A percentile compares a stretch with the other conserved stretches of the same genome.
phyloP scores from a whole-genome alignment of 805 yeast genomes.

The Wickerhamomyces canadensis region DNA sequence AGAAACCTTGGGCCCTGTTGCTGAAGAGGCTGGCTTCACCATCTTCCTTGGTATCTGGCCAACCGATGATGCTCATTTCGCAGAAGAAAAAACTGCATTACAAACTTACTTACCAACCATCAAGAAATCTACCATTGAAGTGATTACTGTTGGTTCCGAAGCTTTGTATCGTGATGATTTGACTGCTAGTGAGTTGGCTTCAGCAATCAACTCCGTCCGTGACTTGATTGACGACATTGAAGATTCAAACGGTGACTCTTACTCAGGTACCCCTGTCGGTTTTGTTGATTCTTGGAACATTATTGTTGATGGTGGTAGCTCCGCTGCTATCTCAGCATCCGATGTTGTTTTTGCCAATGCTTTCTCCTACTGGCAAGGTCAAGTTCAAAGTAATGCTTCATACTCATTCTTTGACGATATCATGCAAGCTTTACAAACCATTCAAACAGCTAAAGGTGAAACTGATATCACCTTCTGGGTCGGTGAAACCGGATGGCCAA shows the following conservation, averaged over 20 bases:
- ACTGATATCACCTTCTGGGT: constrained; percentile 89
- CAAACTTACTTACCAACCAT: constrained; percentile 63
- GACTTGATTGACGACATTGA: constrained; percentile 50
- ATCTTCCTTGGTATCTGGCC: constrained; percentile 92
- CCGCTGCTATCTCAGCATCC: constrained; percentile 69
- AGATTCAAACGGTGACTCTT: constrained; percentile 80
- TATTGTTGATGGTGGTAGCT: constrained; percentile 70
- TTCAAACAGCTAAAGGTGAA: constrained; percentile 82
- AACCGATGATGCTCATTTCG: constrained; percentile 72
- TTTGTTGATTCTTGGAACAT: constrained; percentile 96
- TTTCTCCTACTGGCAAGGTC: constrained; percentile 99
- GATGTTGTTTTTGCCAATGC: constrained; percentile 92
- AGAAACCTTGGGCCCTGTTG: constrained; percentile 80
- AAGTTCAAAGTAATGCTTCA: constrained; percentile 73
- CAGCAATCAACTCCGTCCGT: constrained; percentile 58
- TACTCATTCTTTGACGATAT: constrained; percentile 94
- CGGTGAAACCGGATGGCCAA: constrained; percentile 98
- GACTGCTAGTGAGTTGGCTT: constrained; percentile 70
- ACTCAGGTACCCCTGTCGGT: constrained; percentile 71
- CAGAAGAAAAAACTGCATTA: constrained; percentile 70
- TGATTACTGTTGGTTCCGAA: constrained; percentile 90
- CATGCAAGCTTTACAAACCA: constrained; percentile 91
- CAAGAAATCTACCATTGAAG: constrained; percentile 63
- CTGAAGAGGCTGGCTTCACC: constrained; percentile 70
- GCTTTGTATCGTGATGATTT: constrained; percentile 88